These are phyloP conservation scores for Aspergillus hancockii DNA, from an alignment of 495 filamentous ascomycete genomes.

Conservation along the genomic window DNA sequence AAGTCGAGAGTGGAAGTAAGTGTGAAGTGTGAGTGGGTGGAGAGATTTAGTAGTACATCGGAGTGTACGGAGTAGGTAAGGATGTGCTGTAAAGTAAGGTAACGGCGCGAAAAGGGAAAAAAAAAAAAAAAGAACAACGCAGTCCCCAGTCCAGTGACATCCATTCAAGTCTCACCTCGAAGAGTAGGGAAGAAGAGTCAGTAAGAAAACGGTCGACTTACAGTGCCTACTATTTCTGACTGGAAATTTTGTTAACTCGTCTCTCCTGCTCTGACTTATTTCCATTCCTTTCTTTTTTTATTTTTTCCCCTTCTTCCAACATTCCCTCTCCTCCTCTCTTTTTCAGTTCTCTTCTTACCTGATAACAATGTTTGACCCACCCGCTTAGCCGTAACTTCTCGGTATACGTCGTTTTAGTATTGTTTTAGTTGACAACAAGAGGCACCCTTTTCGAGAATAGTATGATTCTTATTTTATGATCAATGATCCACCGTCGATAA, in stretches of 20 bases:
- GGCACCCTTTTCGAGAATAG: background rate
- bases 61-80: slow-evolving; percentile 6
- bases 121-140: background rate
- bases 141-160: background rate
- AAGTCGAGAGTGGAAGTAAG: slow-evolving; percentile 3
- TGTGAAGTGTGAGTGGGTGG: slow-evolving; percentile 1
- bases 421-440: background rate
- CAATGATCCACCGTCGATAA: slow-evolving; percentile 2
- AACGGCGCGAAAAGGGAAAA: slow-evolving; percentile 1
- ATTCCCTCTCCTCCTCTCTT: background rate
- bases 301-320: too few species aligned
- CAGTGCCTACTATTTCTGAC: background rate
- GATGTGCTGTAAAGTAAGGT: slow-evolving; percentile 1
- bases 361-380: slow-evolving; percentile 3
- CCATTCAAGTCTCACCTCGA: too few species aligned
- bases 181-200: background rate
- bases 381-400: background rate
- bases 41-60: slow-evolving; percentile 6
- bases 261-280: background rate
- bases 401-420: slow-evolving; percentile 1
- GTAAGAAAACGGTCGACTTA: background rate
- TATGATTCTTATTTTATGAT: slow-evolving; percentile 5
- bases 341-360: background rate
- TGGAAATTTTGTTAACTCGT: background rate
- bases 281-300: background rate